Conservation (phyloP, 306 rosid genomes). For the Adenanthera pavonina region DNA sequence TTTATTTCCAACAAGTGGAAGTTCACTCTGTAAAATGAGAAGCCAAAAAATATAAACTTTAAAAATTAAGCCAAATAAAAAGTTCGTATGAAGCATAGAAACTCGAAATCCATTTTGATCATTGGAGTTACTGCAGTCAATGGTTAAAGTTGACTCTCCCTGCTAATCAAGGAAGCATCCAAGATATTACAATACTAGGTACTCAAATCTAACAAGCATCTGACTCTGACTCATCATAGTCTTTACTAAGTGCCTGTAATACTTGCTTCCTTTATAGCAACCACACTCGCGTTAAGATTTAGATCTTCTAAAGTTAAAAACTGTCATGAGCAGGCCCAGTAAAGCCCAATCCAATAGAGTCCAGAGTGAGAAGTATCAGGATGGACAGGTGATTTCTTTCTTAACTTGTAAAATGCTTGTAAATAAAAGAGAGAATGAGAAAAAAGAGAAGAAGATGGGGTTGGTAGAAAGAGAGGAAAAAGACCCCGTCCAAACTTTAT, state of each 20-base stretch:
- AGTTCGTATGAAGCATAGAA: not conserved
- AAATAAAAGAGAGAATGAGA: not conserved
- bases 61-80: slow-evolving; percentile 15
- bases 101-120: slow-evolving; percentile 8
- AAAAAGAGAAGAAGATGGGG: not conserved
- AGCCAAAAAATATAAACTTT: not conserved
- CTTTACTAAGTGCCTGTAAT: not conserved
- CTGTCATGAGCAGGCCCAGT: not conserved
- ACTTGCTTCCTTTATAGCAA: slow-evolving; percentile 1
- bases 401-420: not conserved
- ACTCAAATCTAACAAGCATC: not conserved
- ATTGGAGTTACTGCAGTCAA: not conserved
- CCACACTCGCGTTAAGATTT: not conserved
- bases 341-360: too few relatives aligned
- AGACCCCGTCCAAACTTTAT: not conserved
- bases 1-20: slow-evolving; percentile 83
- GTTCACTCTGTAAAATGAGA: slow-evolving; percentile 48
- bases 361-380: too few relatives aligned
- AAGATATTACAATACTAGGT: not conserved
- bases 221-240: not conserved
- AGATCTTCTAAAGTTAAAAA: not conserved
- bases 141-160: not conserved
- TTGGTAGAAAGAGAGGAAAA: not conserved
- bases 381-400: too few relatives aligned
- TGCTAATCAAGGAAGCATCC: not conserved